phyloP scores from a whole-genome alignment of 2,329 filamentous ascomycete genomes.

The Helicocarpus griseus region DNA sequence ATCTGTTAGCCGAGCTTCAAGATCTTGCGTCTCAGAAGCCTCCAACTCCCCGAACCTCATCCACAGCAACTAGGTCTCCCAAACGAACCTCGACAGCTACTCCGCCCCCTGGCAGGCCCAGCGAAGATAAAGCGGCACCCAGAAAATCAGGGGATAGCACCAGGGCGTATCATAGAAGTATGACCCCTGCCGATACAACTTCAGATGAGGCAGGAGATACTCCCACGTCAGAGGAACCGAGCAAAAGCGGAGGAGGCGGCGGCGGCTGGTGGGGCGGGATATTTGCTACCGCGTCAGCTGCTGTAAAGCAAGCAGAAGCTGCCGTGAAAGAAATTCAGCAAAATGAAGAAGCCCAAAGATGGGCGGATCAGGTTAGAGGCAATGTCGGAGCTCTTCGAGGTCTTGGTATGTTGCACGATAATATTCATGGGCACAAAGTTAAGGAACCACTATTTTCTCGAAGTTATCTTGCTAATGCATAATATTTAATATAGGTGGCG shows the following conservation, averaged over 20 bases:
- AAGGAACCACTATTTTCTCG: background rate
- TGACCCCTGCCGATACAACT: conserved; percentile 50
- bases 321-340: conserved; percentile 91
- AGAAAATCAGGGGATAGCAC: conserved; percentile 73
- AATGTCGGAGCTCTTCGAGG: conserved; percentile 72
- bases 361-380: conserved; percentile 86
- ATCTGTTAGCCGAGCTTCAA: conserved; percentile 81
- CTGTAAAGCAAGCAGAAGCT: conserved; percentile 81
- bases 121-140: conserved; percentile 52
- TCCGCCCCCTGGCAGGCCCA: conserved; percentile 44
- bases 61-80: conserved; percentile 40
- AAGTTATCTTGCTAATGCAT: conserved; percentile 5
- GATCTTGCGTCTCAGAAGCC: conserved; percentile 65
- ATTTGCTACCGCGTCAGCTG: conserved; percentile 63
- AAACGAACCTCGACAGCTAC: conserved; percentile 44
- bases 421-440: background rate
- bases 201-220: conserved; percentile 38
- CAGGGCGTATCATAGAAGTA: conserved; percentile 59
- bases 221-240: conserved; percentile 46
- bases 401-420: conserved; percentile 49
- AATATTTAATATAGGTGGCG: conserved; percentile 54
- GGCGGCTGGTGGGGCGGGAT: conserved; percentile 87
- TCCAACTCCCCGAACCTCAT: conserved; percentile 63
- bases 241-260: conserved; percentile 39
- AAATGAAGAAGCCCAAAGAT: conserved; percentile 92